Conservation (phyloP, 371 early-diverging fungal genomes). For the Fennellomyces sp. region DNA sequence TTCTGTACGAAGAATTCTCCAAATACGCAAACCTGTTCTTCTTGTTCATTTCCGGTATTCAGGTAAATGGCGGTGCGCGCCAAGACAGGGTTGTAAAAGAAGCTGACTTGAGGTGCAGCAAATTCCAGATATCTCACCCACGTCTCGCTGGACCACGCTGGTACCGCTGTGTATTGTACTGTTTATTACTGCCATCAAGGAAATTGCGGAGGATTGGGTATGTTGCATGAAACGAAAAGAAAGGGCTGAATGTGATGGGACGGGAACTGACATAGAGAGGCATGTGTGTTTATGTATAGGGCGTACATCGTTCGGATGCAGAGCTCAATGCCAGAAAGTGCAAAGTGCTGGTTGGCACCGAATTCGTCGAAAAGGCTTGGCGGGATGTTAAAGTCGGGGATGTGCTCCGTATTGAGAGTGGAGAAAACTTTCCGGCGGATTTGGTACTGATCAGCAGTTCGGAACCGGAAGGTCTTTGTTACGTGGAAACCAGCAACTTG, state of each 20-base stretch:
- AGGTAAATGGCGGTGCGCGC: conserved; percentile 47
- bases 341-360: conserved; percentile 64
- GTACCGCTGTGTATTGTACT: conserved; percentile 93
- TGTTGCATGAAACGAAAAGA: conserved; percentile 4
- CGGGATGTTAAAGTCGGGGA: conserved; percentile 89
- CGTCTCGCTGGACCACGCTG: conserved; percentile 86
- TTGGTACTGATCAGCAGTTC: conserved; percentile 83
- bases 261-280: neutral
- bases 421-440: conserved; percentile 94
- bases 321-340: conserved; percentile 76
- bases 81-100: conserved; percentile 11
- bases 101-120: conserved; percentile 51
- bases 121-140: conserved; percentile 85
- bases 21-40: conserved; percentile 97
- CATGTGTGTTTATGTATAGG: conserved; percentile 37
- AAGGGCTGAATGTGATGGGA: neutral
- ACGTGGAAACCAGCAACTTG: conserved; percentile 94
- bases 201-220: conserved; percentile 93
- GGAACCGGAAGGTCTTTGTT: conserved; percentile 87
- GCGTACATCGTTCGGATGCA: conserved; percentile 80
- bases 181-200: conserved; percentile 94
- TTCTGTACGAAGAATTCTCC: conserved; percentile 92
- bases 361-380: conserved; percentile 77
- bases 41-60: conserved; percentile 87
- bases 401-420: conserved; percentile 84